Evolutionary conservation across 306 rosid species (phyloP), one percentile per base, ranked within the genome.

Genomic region (Cyclanthera cordifolia): DNA sequence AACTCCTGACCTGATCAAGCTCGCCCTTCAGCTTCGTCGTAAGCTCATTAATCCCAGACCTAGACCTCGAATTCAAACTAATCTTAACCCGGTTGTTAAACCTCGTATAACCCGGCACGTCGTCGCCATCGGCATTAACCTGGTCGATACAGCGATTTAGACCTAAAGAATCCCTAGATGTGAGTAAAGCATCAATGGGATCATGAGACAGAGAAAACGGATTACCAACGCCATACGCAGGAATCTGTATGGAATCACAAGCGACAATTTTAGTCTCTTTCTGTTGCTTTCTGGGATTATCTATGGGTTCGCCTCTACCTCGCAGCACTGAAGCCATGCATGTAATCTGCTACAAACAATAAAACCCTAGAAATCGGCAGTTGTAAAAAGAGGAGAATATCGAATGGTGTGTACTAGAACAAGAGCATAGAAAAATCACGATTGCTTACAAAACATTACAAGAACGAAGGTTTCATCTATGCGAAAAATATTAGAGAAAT

Each of bases 1-100:
- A 71, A 75, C 75, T 71, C 78, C 96, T 84, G 23, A 91, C 96
- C 24, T 68, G 75, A 24, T n/a, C n/a, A n/a, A n/a, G n/a, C n/a
- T n/a, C 37, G 5, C 37, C n/a, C n/a, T n/a, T n/a, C n/a, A n/a
- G n/a, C n/a, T n/a, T n/a, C n/a, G n/a, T n/a, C n/a, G n/a, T n/a
- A n/a, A n/a, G n/a, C n/a, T n/a, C n/a, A n/a, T n/a, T n/a, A n/a
- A n/a, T n/a, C n/a, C n/a, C n/a, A n/a, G n/a, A n/a, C n/a, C n/a
- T n/a, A n/a, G n/a, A n/a, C n/a, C n/a, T n/a, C n/a, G n/a, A n/a
- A n/a, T n/a, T n/a, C n/a, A n/a, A n/a, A n/a, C n/a, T n/a, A 39
- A 83, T 76, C 75, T 74, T 76, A 34, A 83, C 84, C 25, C 79
- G 75, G 68, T 78, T 68, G 14, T 81, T 79, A 56, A 77, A 66